Evolutionary conservation across 768 basidiomycete genomes (phyloP).

Genomic region (Calocera viscosa): DNA sequence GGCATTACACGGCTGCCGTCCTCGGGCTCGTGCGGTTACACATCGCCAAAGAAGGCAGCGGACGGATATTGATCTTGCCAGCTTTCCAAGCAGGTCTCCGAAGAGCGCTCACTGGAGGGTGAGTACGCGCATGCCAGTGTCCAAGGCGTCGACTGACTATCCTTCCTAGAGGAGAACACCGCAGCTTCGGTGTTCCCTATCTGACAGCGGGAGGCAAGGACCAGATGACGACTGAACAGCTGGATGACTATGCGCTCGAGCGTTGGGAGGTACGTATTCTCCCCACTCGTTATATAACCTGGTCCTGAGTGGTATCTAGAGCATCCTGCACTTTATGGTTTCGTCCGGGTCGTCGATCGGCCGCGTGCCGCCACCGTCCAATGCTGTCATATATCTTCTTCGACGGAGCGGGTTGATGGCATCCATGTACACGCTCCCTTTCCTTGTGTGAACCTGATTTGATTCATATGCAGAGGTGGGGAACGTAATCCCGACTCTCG

Average conservation of each 20-base stretch:
- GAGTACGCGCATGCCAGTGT: slow-evolving; percentile 20
- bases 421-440: slow-evolving; percentile 39
- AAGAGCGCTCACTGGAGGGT: slow-evolving; percentile 83
- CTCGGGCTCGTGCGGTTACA: slow-evolving; percentile 51
- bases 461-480: slow-evolving; percentile 33
- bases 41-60: slow-evolving; percentile 47
- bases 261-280: slow-evolving; percentile 69
- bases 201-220: background rate
- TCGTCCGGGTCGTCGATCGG: slow-evolving; percentile 58
- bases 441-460: background rate
- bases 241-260: slow-evolving; percentile 74
- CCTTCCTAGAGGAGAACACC: slow-evolving; percentile 46
- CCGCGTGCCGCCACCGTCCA: slow-evolving; percentile 63
- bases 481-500: slow-evolving; percentile 33
- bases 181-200: slow-evolving; percentile 75
- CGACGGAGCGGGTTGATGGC: slow-evolving; percentile 80
- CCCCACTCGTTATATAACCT: slow-evolving; percentile 1
- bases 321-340: slow-evolving; percentile 96
- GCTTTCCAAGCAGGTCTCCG: slow-evolving; percentile 70
- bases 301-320: slow-evolving; percentile 36
- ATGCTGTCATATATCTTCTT: slow-evolving; percentile 72
- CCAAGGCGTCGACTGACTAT: background rate
- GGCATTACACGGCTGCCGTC: slow-evolving; percentile 60
- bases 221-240: slow-evolving; percentile 40
- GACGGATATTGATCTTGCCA: slow-evolving; percentile 55